A percentile compares a stretch with the other conserved stretches of the same genome.
These are phyloP conservation scores for Beauveria brongniartii DNA, from an alignment of 2,329 filamentous ascomycete genomes.

Conservation along the genomic window DNA sequence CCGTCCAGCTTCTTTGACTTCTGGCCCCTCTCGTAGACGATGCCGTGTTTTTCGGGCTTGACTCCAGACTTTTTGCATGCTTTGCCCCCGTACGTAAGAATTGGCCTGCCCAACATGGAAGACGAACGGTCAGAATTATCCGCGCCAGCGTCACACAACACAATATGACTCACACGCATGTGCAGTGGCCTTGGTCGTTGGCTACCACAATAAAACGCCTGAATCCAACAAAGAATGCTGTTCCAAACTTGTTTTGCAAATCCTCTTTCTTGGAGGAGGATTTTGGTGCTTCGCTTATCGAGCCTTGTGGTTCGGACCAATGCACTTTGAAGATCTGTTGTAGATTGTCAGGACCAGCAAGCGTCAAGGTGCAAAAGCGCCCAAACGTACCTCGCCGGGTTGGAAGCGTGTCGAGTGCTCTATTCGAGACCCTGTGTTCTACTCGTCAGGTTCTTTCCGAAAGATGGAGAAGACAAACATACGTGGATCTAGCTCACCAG, in stretches of 20 bases:
- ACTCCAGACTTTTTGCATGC: constrained; percentile 46
- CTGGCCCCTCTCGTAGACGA: constrained; percentile 33
- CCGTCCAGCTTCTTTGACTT: constrained; percentile 25
- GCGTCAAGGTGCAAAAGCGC: not conserved
- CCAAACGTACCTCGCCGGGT: constrained; percentile 31
- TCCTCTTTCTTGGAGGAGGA: constrained; percentile 23
- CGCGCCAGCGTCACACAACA: not conserved
- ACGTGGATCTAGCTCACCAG: constrained; percentile 30
- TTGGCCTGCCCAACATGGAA: constrained; percentile 33
- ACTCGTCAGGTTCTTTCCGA: not conserved
- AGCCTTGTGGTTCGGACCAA: constrained; percentile 45
- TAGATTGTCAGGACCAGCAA: not conserved
- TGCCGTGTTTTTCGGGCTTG: constrained; percentile 45
- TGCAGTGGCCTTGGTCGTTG: constrained; percentile 44
- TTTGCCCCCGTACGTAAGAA: constrained; percentile 45
- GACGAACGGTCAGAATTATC: not conserved
- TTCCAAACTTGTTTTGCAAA: constrained; percentile 26
- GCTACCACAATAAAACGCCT: constrained; percentile 48
- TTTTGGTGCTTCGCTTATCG: constrained; percentile 21
- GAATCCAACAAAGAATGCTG: constrained; percentile 39
- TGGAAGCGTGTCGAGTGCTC: constrained; percentile 31
- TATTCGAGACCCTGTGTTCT: constrained; percentile 30
- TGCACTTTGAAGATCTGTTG: constrained; percentile 46
- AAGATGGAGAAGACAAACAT: constrained; percentile 11
- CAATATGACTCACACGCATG: constrained; percentile 42